Conservation (phyloP, 192 early-diverging fungal species). For the Linnemannia exigua region DNA sequence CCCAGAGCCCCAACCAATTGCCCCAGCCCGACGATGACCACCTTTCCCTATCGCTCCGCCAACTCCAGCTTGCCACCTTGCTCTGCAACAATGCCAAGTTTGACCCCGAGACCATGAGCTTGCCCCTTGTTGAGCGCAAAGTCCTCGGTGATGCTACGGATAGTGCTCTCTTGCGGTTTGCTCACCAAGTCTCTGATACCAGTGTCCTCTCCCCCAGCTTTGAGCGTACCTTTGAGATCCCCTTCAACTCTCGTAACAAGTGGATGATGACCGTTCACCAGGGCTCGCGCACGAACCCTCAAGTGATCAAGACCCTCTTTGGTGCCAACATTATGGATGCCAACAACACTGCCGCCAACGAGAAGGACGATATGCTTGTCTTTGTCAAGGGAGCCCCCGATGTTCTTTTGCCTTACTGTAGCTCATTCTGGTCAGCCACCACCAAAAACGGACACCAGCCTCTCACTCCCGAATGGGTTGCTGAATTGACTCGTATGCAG, state of each 20-base stretch:
- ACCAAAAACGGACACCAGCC: conserved; percentile 58
- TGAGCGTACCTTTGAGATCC: conserved; percentile 65
- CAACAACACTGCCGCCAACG: conserved; percentile 22
- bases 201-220: conserved; percentile 57
- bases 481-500: conserved; percentile 64
- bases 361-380: conserved; percentile 62
- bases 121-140: conserved; percentile 68
- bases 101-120: conserved; percentile 59
- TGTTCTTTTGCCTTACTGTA: conserved; percentile 70
- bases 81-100: conserved; percentile 82
- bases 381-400: conserved; percentile 88
- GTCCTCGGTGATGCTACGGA: conserved; percentile 91
- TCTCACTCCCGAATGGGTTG: conserved; percentile 40
- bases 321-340: conserved; percentile 40
- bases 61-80: conserved; percentile 60
- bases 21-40: conserved; percentile 23
- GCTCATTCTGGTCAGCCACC: conserved; percentile 51
- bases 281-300: conserved; percentile 30
- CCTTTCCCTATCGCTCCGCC: conserved; percentile 34
- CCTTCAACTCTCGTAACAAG: conserved; percentile 83
- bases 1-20: not conserved
- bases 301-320: conserved; percentile 50
- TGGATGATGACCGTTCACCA: conserved; percentile 71
- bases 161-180: conserved; percentile 82
- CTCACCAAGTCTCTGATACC: conserved; percentile 45